Base-by-base conservation (phyloP, 257 asterid genomes). In the Solanum dulcamara region DNA sequence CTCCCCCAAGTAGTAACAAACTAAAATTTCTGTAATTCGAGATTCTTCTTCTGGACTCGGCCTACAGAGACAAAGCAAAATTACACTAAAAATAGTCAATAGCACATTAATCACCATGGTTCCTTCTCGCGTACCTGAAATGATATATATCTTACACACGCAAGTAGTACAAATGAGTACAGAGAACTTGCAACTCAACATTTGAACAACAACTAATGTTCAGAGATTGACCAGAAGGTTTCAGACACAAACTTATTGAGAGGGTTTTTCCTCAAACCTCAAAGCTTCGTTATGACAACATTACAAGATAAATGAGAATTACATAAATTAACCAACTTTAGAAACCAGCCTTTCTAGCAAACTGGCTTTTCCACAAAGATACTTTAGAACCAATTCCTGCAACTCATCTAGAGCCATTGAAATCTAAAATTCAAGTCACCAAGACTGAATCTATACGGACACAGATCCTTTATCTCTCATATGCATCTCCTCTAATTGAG, bases 401-500 rank as follows among this genome's bases (percentile, higher is more conserved):
- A 40, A 40, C 81, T 72, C 81, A 72, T 72, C n/a, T 13, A 72
- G 81, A 74, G 57, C 59, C 81, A 42, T 24, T 42, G 37, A 42
- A 74, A 74, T 42, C 37, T 42, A 13, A 24, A 74, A 74, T 42
- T 42, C 81, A 74, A 74, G 81, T 74, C 30, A 74, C 40, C 82
- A 86, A 75, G 82, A 75, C 60, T 75, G 40, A 44, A 75, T 75
- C 60, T 44, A 74, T 30, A 42, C 30, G 75, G 80, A 53, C 33
- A 15, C 55, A 32, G 55, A n/a, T n/a, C n/a, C 33, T 64, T 87
- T 89, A 92, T 87, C 94, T 87, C 55, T 87, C 90, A 24, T 89
- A 87, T 20, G 87, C 87, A 85, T 85, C 92, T 84, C 91, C 91
- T 71, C 88, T 85, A 12, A 86, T 84, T 24, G 87, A 90, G 72